Base-by-base conservation (phyloP, 2,329 filamentous ascomycete species). In the Monosporascus sp. region DNA sequence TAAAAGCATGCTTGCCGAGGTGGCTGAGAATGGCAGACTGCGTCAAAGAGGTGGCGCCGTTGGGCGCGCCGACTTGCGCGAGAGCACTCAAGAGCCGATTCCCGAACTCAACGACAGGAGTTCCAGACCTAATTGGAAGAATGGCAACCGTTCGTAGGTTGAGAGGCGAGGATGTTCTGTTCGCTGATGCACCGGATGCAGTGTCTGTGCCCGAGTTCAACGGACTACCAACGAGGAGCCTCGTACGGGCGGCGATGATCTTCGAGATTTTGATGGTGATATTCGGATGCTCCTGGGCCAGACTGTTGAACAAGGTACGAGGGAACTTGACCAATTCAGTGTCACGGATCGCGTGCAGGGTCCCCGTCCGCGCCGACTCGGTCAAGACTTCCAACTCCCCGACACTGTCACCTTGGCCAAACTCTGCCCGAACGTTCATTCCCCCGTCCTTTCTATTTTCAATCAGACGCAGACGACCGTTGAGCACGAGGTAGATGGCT, bases 181-280 rank as follows among this genome's bases (percentile, higher is more conserved):
- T 87, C 36, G 78, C 79, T 1, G 82, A 78, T 3, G 81, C 80
- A 14, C 80, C 79, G 8, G 77, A 74, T 5, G 79, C 75, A 46
- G 74, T 74, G 50, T 93, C 88, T 54, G 83, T 83, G 8, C 80
- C 78, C 50, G 84, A 80, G 37, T 83, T 80, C 17, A 89, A 73
- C 2, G 90, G 89, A 62, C 92, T 87, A 61, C 97, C 90, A 20
- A 97, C 83, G 39, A 97, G 73, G 42, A 89, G 83, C 55, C 93
- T 81, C 94, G 99, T 97, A 3, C 94, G 85, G 37, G 92, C 91
- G 0, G 94, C 94, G 63, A 99, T 97, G 61, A 99, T 94, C 70
- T 97, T 99, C 1, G 94, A 97, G 27, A 99, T 96, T 70, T 97
- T 97, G 69, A 99, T 97, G 0, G 94, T 97, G 65, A 99, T 99